Evolutionary conservation across 148 eudicot species (phyloP).

Genomic region (Cornus kousa): DNA sequence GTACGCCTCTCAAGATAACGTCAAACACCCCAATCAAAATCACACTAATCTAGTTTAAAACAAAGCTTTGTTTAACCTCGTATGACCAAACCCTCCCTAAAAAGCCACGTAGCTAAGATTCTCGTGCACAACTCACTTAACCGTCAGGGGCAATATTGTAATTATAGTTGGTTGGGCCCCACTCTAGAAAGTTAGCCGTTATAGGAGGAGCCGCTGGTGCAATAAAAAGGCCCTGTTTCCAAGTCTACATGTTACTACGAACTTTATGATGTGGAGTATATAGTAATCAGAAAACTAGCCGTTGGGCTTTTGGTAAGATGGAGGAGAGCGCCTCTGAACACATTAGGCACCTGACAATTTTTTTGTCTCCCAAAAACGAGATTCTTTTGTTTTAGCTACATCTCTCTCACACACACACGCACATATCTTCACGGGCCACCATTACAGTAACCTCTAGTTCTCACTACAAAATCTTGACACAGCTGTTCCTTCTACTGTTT

Average conservation of each 20-base stretch:
- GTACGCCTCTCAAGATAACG: neutral
- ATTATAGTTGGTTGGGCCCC: constrained; percentile 6
- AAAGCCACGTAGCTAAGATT: neutral
- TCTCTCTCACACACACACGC: neutral
- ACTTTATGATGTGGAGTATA: too few species aligned
- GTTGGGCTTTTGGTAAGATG: constrained; percentile 27
- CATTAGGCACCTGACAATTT: constrained; percentile 40
- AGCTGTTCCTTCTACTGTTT: constrained; percentile 7
- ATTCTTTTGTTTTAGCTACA: constrained; percentile 16
- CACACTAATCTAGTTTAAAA: neutral
- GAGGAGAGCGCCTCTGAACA: constrained; percentile 36
- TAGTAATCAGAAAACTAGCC: constrained; percentile 46
- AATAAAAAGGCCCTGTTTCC: constrained; percentile 11
- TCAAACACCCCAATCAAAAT: neutral
- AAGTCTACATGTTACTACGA: neutral
- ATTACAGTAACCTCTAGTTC: constrained; percentile 12
- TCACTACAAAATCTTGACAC: constrained; percentile 27
- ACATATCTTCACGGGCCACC: constrained; percentile 27
- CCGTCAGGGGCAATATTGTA: neutral
- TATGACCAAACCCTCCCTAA: neutral
- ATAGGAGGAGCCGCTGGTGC: constrained; percentile 13
- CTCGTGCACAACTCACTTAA: neutral
- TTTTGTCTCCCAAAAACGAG: constrained; percentile 29
- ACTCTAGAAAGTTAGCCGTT: constrained; percentile 36
- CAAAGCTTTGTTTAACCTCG: neutral